Evolutionary conservation across 2,329 filamentous ascomycete species (phyloP).

Genomic region (Fusarium proliferatum): DNA sequence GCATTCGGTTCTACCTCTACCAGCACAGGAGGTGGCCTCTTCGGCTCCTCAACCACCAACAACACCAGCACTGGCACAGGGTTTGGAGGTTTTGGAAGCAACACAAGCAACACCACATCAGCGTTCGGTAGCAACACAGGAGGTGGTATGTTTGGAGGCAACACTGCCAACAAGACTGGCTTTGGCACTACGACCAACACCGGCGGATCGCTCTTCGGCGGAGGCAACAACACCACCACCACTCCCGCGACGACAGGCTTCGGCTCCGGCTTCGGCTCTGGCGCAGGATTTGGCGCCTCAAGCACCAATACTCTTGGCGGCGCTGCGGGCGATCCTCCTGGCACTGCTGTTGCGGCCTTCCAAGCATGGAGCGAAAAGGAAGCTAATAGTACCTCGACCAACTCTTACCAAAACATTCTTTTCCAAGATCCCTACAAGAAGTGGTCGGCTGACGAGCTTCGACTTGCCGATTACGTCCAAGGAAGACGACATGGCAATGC

Average conservation of each 20-base stretch:
- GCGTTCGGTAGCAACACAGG: conserved; percentile 55
- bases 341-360: conserved; percentile 78
- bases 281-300: conserved; percentile 56
- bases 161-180: conserved; percentile 57
- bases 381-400: conserved; percentile 62
- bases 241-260: conserved; percentile 49
- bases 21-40: conserved; percentile 56
- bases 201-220: conserved; percentile 61
- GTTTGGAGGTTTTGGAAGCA: conserved; percentile 56
- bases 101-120: conserved; percentile 49
- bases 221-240: conserved; percentile 44
- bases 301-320: conserved; percentile 64
- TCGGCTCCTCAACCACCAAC: conserved; percentile 55
- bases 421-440: conserved; percentile 87
- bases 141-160: conserved; percentile 66
- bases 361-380: conserved; percentile 80
- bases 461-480: conserved; percentile 87
- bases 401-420: conserved; percentile 81
- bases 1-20: conserved; percentile 63
- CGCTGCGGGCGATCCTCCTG: conserved; percentile 67
- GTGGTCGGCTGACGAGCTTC: conserved; percentile 87
- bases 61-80: conserved; percentile 53
- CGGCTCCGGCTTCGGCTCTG: conserved; percentile 55
- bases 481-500: conserved; percentile 86
- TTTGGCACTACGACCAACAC: conserved; percentile 60